Evolutionary conservation across 148 eudicot genomes (phyloP), one percentile per base, ranked within the genome.

Genomic region (Heliosperma pusillum): DNA sequence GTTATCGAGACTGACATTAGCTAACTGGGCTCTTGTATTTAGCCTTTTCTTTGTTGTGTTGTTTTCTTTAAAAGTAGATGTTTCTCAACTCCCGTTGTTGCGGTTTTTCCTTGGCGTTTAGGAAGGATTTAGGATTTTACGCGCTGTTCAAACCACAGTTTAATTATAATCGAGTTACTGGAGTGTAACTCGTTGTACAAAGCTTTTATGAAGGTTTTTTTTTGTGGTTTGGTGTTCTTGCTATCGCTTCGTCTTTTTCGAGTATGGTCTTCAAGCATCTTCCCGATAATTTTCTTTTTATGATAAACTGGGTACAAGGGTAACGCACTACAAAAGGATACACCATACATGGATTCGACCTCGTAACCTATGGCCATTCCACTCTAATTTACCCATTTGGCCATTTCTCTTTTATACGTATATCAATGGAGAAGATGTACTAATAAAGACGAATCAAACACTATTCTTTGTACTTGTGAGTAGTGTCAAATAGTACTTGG

Each of bases 1-100:
- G 71, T 88, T 74, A 25, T 79, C 21, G 85, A 86, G 63, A 68
- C 75, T 62, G 30, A 15, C 3, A 16, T 60, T 68, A 70, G 66
- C 73, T 83, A 65, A 12, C 66, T 56, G 17, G 0, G 30, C 56
- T 56, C 17, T 44, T 55, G 27, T 21, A 45, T 56, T 22, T 10
- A 25, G 17, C 25, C 24, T 10, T 2, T 44, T 67, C 25, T 44
- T 19, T 27, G 40, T 12, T 22, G 17, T 21, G 19, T n/a, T 47
- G 25, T 27, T 8, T 19, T 19, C 45, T 24, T 22, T 44, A 27
- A 19, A 24, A 36, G 2, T 36, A 11, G 75, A 45, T 72, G 47
- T 27, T 24, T 21, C 16, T 10, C 19, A 11, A 36, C 61, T 15
- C 5, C 60, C 44, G 52, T 17, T 17, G 55, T 30, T 2, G 22